Evolutionary conservation across 1,284 basidiomycete species (phyloP).

Genomic region (Melampsora americana): DNA sequence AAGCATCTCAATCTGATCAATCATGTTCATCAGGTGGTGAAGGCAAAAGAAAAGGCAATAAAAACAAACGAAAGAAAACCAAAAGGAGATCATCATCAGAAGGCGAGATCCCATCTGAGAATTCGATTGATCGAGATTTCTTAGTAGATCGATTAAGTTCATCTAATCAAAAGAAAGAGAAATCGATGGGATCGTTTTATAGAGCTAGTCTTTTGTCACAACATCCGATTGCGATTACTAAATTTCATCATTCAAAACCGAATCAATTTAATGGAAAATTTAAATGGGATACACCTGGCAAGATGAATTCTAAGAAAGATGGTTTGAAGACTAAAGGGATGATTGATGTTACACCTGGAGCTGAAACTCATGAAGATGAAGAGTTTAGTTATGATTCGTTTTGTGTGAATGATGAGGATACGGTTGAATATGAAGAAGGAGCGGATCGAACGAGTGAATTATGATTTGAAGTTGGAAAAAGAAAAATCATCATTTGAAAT

Average conservation of each 20-base stretch:
- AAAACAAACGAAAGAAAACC: not conserved
- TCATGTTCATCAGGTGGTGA: not conserved
- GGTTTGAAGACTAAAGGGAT: not conserved
- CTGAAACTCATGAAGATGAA: constrained; percentile 2
- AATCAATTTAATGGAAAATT: constrained; percentile 11
- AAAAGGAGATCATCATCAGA: constrained; percentile 3
- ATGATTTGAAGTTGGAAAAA: too few relatives aligned
- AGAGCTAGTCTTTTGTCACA: constrained; percentile 37
- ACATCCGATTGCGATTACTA: not conserved
- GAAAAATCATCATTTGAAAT: too few relatives aligned
- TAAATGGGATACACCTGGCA: not conserved
- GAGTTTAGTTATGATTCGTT: constrained; percentile 35
- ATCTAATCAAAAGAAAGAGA: not conserved
- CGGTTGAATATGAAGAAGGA: constrained; percentile 32
- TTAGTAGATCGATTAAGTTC: constrained; percentile 11
- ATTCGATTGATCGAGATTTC: constrained; percentile 31
- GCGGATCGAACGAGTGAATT: constrained; percentile 6
- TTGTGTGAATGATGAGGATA: constrained; percentile 35
- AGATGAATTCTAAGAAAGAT: not conserved
- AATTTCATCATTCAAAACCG: constrained; percentile 5
- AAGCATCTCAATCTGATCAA: constrained; percentile 35
- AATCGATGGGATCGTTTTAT: constrained; percentile 33
- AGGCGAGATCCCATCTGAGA: constrained; percentile 30
- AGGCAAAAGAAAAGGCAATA: not conserved
- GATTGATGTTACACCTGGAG: not conserved